These are phyloP conservation scores for Smallanthus sonchifolius DNA, from an alignment of 129 eudicot genomes.

Conservation along the genomic window DNA sequence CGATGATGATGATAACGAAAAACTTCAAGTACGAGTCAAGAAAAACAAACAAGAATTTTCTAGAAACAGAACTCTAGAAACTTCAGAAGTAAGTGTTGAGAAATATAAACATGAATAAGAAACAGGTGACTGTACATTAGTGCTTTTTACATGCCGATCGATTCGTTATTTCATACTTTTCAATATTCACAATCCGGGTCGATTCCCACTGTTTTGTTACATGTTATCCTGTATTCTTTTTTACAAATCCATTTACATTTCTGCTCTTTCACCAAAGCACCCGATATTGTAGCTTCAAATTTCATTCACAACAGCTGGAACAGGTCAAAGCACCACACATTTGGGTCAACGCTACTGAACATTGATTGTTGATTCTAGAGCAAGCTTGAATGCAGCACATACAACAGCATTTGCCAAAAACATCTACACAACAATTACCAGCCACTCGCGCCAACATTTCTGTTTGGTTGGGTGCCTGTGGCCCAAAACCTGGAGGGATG, in stretches of 20 bases:
- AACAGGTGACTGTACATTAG: conserved; percentile 7
- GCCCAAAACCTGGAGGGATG: conserved; percentile 50
- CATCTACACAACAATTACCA: conserved; percentile 55
- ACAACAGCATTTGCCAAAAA: conserved; percentile 61
- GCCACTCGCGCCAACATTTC: conserved; percentile 57
- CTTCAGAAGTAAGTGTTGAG: conserved; percentile 20
- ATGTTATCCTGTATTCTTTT: conserved; percentile 6
- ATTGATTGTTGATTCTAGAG: conserved; percentile 54
- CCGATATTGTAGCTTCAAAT: conserved; percentile 16
- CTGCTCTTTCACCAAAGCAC: conserved; percentile 10
- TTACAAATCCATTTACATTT: conserved; percentile 1
- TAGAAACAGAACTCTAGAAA: conserved; percentile 11
- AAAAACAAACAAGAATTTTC: conserved; percentile 42
- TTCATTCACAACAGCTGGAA: conserved; percentile 56
- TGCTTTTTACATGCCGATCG: background rate
- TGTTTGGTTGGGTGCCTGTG: conserved; percentile 43
- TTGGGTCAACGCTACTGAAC: conserved; percentile 62
- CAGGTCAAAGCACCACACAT: conserved; percentile 62
- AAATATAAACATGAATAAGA: conserved; percentile 16
- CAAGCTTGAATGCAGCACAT: conserved; percentile 68
- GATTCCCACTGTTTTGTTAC: conserved; percentile 6
- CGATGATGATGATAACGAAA: conserved; percentile 40
- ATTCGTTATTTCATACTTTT: background rate
- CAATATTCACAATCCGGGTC: background rate
- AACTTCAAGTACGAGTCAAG: conserved; percentile 48